A percentile compares a stretch with the other conserved stretches of the same genome.
phyloP scores from a whole-genome alignment of 2,329 filamentous ascomycete species.

The Epichloe baconii region DNA sequence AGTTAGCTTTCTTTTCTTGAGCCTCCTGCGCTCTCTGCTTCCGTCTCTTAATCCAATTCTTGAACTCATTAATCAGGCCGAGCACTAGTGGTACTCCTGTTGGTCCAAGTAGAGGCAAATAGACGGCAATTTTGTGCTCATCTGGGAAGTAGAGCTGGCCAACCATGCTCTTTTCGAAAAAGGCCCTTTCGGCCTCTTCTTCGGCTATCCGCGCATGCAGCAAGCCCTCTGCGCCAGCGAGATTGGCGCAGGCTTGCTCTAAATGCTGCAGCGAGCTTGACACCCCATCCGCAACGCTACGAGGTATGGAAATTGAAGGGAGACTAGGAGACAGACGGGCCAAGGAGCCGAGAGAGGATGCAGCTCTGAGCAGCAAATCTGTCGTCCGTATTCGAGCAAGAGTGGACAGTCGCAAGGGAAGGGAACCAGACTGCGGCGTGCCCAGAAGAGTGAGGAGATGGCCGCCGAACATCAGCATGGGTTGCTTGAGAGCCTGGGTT shows the following conservation, averaged over 20 bases:
- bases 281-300: conserved; percentile 75
- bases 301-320: conserved; percentile 81
- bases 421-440: conserved; percentile 67
- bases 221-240: conserved; percentile 55
- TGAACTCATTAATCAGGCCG: conserved; percentile 70
- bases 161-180: conserved; percentile 99
- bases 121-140: conserved; percentile 95
- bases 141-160: conserved; percentile 97
- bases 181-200: conserved; percentile 78
- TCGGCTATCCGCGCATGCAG: conserved; percentile 76
- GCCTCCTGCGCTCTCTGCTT: conserved; percentile 28
- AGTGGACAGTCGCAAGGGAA: conserved; percentile 74
- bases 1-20: conserved; percentile 26
- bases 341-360: conserved; percentile 85
- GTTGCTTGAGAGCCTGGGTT: conserved; percentile 55
- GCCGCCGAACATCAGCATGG: conserved; percentile 79
- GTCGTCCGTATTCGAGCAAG: conserved; percentile 76
- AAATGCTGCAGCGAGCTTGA: conserved; percentile 68
- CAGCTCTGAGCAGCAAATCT: conserved; percentile 75
- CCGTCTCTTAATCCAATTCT: conserved; percentile 40
- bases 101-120: conserved; percentile 79
- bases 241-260: conserved; percentile 58
- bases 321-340: conserved; percentile 74
- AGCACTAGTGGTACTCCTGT: conserved; percentile 82
- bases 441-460: conserved; percentile 83